Base-by-base conservation (phyloP, 441 rosid species). In the Pelargonium fulgidum region DNA sequence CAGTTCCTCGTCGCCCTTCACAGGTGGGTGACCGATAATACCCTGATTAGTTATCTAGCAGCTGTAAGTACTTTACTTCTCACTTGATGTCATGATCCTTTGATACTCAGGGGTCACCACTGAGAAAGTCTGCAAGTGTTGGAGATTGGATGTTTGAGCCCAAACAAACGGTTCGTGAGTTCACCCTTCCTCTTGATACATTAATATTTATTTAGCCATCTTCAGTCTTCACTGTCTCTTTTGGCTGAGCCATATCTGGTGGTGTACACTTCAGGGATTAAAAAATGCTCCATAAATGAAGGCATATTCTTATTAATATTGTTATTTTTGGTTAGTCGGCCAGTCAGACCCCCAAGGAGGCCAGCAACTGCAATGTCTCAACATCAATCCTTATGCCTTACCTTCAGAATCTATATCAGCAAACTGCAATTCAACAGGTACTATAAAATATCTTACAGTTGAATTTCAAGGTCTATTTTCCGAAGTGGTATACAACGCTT, bases 51-150 rank as follows among this genome's bases (percentile, higher is more conserved):
- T 36, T 68, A 56, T 77, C 39, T 64, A 59, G 64, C 44, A 66
- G 69, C 68, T 52, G 19, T 42, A 69, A 16, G 50, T n/a, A 69
- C 44, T 64, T 63, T 58, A 36, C 52, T 68, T 67, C 74, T 79
- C 17, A 71, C 66, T 72, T 72, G 68, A 64, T 67, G 22, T 70
- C 58, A 62, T 75, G 20, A 70, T 69, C 69, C 70, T 73, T 61
- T 73, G 24, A 72, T 76, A 76, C 75, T 66, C 85, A 95, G 98
- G 83, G 84, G 17, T 86, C 97, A 29, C 85, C 97, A 50, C 79
- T 95, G 70, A 86, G 90, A 79, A 95, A 92, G 76, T 92, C 99
- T 79, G 98, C 96, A 36, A 92, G 99, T 17, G 97, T 89, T 0
- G 98, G 96, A 66, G 97, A 92, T 54, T 87, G 98, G 97, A 80